Base-by-base conservation (phyloP, 768 basidiomycete genomes). In the Boletellus emodensis region DNA sequence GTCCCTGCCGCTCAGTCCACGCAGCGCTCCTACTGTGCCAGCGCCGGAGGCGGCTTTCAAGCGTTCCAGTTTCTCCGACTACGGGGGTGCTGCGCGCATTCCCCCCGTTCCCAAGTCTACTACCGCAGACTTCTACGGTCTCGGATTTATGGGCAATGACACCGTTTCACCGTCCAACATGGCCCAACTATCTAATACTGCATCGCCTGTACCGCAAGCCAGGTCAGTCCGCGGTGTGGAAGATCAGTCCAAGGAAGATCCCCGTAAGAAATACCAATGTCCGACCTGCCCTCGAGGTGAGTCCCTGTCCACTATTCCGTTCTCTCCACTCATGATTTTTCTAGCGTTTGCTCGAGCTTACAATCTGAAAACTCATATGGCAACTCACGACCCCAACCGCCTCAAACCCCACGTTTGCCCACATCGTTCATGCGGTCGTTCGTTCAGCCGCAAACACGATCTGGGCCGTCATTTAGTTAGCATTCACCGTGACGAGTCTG, bases 371-470 rank as follows among this genome's bases (percentile, higher is more conserved):
- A 94, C 94, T 0, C 94, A 96, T 68, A 84, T 90, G 80, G 87
- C 87, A 22, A 97, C 94, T 4, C 94, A 97, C 69, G 91, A 95
- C 65, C 94, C 94, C 20, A 85, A 90, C 68, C 79, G 94, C 53
- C 72, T 85, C 44, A 97, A 95, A 73, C 91, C 92, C 6, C 87
- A 91, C 64, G 79, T 84, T 40, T 97, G 94, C 68, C 87, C 86
- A 38, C 90, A 95, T 69, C 75, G 80, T 38, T 80, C 83, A 3
- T 97, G 94, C 55, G 87, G 85, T 32, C 85, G 94, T 48, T 90
- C 90, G 17, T 97, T 97, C 71, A 92, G 89, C 57, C 85, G 94
- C 58, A 90, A 95, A 70, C 94, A 97, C 64, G 94, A 97, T 62
- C 73, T 97, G 8, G 90, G 90, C 12, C 85, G 94, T 37, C 94